Evolutionary conservation across 1,284 basidiomycete species (phyloP).

Genomic region (Porodaedalea pini): DNA sequence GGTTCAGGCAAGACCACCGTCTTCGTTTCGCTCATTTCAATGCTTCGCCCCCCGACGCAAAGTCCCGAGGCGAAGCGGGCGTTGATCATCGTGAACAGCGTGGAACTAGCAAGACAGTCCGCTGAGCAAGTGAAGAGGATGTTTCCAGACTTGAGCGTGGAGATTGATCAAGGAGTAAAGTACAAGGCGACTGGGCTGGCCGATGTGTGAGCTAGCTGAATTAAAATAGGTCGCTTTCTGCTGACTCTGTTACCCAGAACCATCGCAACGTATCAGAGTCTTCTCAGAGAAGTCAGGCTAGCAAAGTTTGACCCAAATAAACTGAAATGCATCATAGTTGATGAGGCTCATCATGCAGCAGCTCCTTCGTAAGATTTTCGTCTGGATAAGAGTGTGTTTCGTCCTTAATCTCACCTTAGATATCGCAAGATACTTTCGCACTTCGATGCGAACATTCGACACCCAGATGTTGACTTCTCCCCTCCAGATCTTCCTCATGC

Average conservation of each 20-base stretch:
- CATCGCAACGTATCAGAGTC: constrained; percentile 90
- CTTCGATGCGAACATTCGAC: constrained; percentile 63
- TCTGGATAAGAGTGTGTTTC: constrained; percentile 6
- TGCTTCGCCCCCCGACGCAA: constrained; percentile 43
- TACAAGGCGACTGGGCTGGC: constrained; percentile 77
- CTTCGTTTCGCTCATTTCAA: constrained; percentile 77
- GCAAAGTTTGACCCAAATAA: constrained; percentile 73
- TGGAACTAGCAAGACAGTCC: constrained; percentile 88
- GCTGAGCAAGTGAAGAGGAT: constrained; percentile 67
- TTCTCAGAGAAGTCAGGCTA: constrained; percentile 64
- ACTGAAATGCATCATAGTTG: constrained; percentile 84
- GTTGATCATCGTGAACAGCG: constrained; percentile 83
- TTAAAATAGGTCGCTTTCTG: neutral
- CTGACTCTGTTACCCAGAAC: constrained; percentile 49
- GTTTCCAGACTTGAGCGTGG: constrained; percentile 76
- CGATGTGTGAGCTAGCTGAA: constrained; percentile 63
- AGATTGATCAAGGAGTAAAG: constrained; percentile 87
- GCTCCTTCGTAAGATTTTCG: constrained; percentile 68
- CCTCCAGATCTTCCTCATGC: constrained; percentile 39
- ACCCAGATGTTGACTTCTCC: constrained; percentile 43
- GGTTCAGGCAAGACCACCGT: constrained; percentile 93
- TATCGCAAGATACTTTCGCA: constrained; percentile 76
- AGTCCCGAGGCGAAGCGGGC: constrained; percentile 50
- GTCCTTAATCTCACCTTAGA: constrained; percentile 34
- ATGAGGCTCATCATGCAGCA: constrained; percentile 95